Base-by-base conservation (phyloP, 495 filamentous ascomycete species). In the Physcia stellaris region DNA sequence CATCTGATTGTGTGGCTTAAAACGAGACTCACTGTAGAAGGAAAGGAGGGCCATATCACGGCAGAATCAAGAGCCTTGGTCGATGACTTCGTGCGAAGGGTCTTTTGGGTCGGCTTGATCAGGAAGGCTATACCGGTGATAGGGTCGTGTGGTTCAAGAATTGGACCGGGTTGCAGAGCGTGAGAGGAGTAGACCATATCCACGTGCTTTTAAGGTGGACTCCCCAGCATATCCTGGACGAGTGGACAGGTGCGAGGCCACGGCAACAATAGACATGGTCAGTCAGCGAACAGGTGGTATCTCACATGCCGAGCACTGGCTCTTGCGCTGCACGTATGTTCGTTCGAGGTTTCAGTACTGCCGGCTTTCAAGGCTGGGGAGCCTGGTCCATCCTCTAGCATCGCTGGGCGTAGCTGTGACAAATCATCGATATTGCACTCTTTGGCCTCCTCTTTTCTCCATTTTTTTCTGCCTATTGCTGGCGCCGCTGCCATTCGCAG, bases 141-240 rank as follows among this genome's bases (percentile, higher is more conserved):
- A 66, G 62, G 26, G 79, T 86, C 35, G 43, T 80, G 45, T 87
- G 78, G 77, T 86, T 86, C 51, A 84, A 83, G 65, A 87, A 87
- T 46, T 85, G 80, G 78, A 70, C 68, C 39, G 66, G 64, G 21
- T 56, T 85, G 50, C 80, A 86, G 59, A 85, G 80, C 50, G 80
- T 87, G 34, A 62, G 77, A 38, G 66, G 71, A 5, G 55, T 86
- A 32, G 81, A 85, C 37, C 81, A 77, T 59, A 54, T 79, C 4
- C 72, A 77, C 60, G 46, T 52, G 15, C 46, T 52, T 2, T 36
- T 52, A 3, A 24, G 37, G 19, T 26, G 46, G 35, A 46, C 38
- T 16, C 39, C 46, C 9, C 7, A 26, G 13, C 36, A 37, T 10
- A 16, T 46, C 12, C 6, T 46, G 12, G 24, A 40, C 7, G 19